A percentile compares a stretch with the other conserved stretches of the same genome.
phyloP scores from a whole-genome alignment of 345 rosid species.

The Eucalyptus tenuipes region DNA sequence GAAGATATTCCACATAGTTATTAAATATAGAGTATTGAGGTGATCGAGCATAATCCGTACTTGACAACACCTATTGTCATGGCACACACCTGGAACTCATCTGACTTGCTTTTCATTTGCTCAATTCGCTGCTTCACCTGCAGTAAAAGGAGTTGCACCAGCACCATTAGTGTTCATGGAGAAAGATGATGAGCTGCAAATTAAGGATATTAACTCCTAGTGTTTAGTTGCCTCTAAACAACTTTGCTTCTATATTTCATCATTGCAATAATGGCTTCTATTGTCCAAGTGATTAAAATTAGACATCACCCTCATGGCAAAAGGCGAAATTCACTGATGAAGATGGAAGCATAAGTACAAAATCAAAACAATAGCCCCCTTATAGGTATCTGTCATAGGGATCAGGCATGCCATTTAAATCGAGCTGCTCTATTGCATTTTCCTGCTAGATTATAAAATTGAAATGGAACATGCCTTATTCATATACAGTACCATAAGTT shows the following conservation, averaged over 20 bases:
- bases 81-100: slow-evolving; percentile 33
- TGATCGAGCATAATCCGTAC: background rate
- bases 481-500: background rate
- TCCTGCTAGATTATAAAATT: background rate
- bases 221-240: background rate
- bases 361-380: background rate
- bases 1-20: background rate
- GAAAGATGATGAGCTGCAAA: background rate
- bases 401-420: background rate
- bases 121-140: slow-evolving; percentile 29
- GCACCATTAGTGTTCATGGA: background rate
- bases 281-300: background rate
- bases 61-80: background rate
- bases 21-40: background rate
- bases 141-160: background rate
- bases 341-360: background rate
- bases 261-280: background rate
- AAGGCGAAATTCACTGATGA: background rate
- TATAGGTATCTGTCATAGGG: background rate
- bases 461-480: background rate
- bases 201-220: background rate
- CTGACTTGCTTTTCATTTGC: slow-evolving; percentile 23
- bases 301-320: background rate
- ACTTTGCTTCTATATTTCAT: background rate
- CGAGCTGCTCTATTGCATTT: background rate